Evolutionary conservation across 1,284 basidiomycete genomes (phyloP).

Genomic region (Neonothopanus nambi): DNA sequence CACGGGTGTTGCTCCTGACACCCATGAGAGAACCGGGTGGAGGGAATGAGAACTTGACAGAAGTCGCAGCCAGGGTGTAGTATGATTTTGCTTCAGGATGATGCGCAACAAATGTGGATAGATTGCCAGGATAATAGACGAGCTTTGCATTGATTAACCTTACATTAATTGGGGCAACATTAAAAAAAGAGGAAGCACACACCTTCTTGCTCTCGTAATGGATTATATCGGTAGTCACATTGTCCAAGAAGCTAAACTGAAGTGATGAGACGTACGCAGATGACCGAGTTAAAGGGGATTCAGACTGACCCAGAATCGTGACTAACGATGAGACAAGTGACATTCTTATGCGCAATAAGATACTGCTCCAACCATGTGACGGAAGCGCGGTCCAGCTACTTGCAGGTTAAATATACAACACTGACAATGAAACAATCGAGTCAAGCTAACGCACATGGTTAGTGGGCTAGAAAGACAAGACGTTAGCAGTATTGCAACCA

Average conservation of each 20-base stretch:
- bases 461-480: slow-evolving; percentile 65
- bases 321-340: slow-evolving; percentile 95
- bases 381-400: slow-evolving; percentile 82
- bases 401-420: slow-evolving; percentile 4
- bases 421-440: slow-evolving; percentile 20
- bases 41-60: slow-evolving; percentile 96
- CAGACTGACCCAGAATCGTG: slow-evolving; percentile 88
- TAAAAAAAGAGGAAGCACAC: slow-evolving; percentile 3
- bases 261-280: slow-evolving; percentile 16
- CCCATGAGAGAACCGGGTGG: slow-evolving; percentile 97
- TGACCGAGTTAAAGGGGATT: not conserved
- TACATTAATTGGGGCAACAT: not conserved
- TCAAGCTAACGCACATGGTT: slow-evolving; percentile 71
- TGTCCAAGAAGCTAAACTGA: slow-evolving; percentile 84
- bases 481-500: not conserved
- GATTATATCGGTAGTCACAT: slow-evolving; percentile 96
- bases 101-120: slow-evolving; percentile 88
- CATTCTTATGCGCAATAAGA: slow-evolving; percentile 75
- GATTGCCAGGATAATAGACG: slow-evolving; percentile 93
- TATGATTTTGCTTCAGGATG: slow-evolving; percentile 97
- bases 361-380: slow-evolving; percentile 95
- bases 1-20: slow-evolving; percentile 94
- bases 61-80: slow-evolving; percentile 94
- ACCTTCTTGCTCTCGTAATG: slow-evolving; percentile 97
- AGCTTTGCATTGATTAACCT: slow-evolving; percentile 49